phyloP scores from a whole-genome alignment of 2,329 filamentous ascomycete species.

The Fusarium caatingaense region DNA sequence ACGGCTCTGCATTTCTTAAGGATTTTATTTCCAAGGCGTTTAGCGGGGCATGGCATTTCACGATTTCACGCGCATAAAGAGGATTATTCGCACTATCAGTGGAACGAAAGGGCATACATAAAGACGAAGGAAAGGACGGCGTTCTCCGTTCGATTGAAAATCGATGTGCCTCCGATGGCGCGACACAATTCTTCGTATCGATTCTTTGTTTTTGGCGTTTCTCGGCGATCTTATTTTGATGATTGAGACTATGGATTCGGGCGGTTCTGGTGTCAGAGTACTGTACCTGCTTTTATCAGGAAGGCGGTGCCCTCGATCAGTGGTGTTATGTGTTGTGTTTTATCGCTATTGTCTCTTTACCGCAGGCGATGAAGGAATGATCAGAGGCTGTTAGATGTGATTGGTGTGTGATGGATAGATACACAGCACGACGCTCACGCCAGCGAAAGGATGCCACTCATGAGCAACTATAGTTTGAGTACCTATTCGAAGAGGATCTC shows the following conservation, averaged over 20 bases:
- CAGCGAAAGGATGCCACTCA: constrained; percentile 34
- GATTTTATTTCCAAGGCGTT: constrained; percentile 36
- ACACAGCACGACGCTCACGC: constrained; percentile 40
- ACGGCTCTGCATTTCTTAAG: constrained; percentile 9
- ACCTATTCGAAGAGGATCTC: constrained; percentile 21
- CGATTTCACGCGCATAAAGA: constrained; percentile 42
- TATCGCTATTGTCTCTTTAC: constrained; percentile 24
- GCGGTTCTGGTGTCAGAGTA: constrained; percentile 36
- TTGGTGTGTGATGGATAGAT: constrained; percentile 35
- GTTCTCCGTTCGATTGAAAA: constrained; percentile 48
- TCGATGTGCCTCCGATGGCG: constrained; percentile 45
- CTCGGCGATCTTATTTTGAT: constrained; percentile 14
- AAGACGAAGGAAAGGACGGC: constrained; percentile 40
- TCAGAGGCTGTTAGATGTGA: constrained; percentile 33
- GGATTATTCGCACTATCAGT: constrained; percentile 44
- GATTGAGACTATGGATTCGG: constrained; percentile 28
- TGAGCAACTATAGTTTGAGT: constrained; percentile 23
- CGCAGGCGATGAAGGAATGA: constrained; percentile 31
- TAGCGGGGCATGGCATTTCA: constrained; percentile 35
- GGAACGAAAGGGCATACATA: constrained; percentile 44
- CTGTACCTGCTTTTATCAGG: constrained; percentile 5
- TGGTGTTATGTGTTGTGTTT: constrained; percentile 30
- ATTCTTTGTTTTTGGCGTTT: constrained; percentile 29
- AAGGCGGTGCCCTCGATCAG: constrained; percentile 4
- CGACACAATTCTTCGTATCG: constrained; percentile 40